phyloP scores from a whole-genome alignment of 768 basidiomycete species.

The Rhodocollybia butyracea region DNA sequence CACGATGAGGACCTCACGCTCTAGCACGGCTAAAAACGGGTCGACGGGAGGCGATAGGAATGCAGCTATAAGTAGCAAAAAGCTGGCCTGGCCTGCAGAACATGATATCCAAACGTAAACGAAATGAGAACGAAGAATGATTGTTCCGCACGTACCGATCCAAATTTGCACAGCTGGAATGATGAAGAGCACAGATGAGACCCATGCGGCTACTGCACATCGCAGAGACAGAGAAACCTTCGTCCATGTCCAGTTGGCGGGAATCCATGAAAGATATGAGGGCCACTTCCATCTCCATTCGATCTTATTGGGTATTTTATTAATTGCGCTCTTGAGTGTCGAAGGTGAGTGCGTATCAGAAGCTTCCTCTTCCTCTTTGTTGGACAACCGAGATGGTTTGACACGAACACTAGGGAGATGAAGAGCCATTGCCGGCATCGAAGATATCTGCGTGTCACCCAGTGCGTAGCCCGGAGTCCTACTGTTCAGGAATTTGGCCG shows the following conservation, averaged over 20 bases:
- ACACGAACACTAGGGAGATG: too few relatives aligned
- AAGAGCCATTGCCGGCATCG: too few relatives aligned
- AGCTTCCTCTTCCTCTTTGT: too few relatives aligned
- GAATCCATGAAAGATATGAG: conserved; percentile 42
- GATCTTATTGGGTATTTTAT: too few relatives aligned
- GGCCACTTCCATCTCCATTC: not conserved
- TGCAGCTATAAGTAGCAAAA: conserved; percentile 36
- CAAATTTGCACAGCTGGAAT: conserved; percentile 44
- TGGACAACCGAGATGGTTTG: too few relatives aligned
- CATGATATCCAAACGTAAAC: conserved; percentile 28
- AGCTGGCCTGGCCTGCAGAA: not conserved
- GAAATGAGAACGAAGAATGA: conserved; percentile 53
- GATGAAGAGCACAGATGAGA: conserved; percentile 55
- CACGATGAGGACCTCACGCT: conserved; percentile 58
- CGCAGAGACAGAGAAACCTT: conserved; percentile 61
- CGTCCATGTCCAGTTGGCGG: conserved; percentile 47
- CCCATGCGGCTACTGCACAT: conserved; percentile 60
- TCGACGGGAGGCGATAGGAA: conserved; percentile 67
- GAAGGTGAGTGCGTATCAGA: too few relatives aligned
- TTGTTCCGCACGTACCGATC: conserved; percentile 41
- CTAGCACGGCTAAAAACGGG: conserved; percentile 64
- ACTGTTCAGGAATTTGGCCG: too few relatives aligned
- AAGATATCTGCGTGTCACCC: too few relatives aligned
- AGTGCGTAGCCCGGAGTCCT: too few relatives aligned
- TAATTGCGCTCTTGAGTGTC: too few relatives aligned